phyloP scores from a whole-genome alignment of 768 basidiomycete genomes.

The Leccinum rimulosum region DNA sequence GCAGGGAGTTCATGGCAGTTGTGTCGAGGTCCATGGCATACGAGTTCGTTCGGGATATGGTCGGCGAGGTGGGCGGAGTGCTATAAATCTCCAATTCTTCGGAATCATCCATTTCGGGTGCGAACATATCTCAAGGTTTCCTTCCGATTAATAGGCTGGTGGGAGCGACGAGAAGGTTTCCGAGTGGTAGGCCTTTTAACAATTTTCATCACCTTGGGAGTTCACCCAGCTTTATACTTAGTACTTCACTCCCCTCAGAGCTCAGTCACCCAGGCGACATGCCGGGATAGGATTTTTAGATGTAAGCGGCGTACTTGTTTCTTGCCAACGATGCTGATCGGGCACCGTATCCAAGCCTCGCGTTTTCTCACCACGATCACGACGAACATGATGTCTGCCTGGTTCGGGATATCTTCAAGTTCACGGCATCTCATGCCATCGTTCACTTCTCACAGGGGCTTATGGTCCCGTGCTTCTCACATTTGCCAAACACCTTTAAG shows the following conservation, averaged over 20 bases:
- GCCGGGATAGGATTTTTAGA: slow-evolving; percentile 5
- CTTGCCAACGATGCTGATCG: slow-evolving; percentile 20
- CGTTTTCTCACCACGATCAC: slow-evolving; percentile 19
- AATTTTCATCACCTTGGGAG: neutral
- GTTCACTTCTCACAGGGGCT: slow-evolving; percentile 23
- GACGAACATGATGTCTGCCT: slow-evolving; percentile 9
- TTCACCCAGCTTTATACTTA: slow-evolving; percentile 22
- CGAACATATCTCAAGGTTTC: slow-evolving; percentile 27
- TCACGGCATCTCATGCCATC: slow-evolving; percentile 4
- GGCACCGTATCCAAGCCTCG: slow-evolving; percentile 18
- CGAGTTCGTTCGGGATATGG: slow-evolving; percentile 23
- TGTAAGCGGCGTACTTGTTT: slow-evolving; percentile 16
- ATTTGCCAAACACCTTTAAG: slow-evolving; percentile 9
- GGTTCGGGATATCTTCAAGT: neutral
- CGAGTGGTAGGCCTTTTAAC: slow-evolving; percentile 5
- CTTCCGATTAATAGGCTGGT: slow-evolving; percentile 5
- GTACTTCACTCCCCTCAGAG: slow-evolving; percentile 8
- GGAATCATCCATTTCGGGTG: slow-evolving; percentile 30
- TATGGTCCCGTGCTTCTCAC: slow-evolving; percentile 17
- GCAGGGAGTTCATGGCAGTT: slow-evolving; percentile 10
- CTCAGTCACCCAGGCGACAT: slow-evolving; percentile 29
- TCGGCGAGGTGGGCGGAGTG: slow-evolving; percentile 45
- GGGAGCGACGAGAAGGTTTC: slow-evolving; percentile 11
- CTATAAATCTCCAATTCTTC: slow-evolving; percentile 34
- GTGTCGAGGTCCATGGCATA: slow-evolving; percentile 4